A percentile compares a stretch with the other conserved stretches of the same genome.
phyloP scores from a whole-genome alignment of 1,284 basidiomycete species.

The Exobasidium cylindrosporum region DNA sequence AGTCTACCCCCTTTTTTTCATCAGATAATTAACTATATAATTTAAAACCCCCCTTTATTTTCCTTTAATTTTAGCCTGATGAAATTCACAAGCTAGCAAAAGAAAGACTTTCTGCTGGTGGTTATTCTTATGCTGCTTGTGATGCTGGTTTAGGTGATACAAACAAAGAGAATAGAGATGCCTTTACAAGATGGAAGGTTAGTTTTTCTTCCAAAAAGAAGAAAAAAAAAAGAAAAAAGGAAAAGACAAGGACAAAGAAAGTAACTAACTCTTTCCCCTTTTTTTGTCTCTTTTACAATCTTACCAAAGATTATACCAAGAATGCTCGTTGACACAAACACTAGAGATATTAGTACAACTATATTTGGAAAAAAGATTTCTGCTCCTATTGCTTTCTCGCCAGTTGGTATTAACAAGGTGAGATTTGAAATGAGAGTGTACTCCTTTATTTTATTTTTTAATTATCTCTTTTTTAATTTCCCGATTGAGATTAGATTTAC shows the following conservation, averaged over 20 bases:
- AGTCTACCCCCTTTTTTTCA: no score
- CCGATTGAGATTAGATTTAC: conserved; percentile 58
- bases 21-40: not conserved
- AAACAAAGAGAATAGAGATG: conserved; percentile 61
- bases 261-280: not conserved
- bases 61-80: conserved; percentile 57
- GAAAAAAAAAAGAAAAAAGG: conserved; percentile 69
- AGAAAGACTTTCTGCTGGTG: conserved; percentile 61
- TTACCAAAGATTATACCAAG: not conserved
- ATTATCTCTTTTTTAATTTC: not conserved
- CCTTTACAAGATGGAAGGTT: conserved; percentile 26
- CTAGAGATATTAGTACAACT: conserved; percentile 63
- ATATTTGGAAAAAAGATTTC: conserved; percentile 68
- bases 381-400: conserved; percentile 68
- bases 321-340: conserved; percentile 60
- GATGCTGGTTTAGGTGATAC: conserved; percentile 64
- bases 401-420: conserved; percentile 69
- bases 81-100: conserved; percentile 61
- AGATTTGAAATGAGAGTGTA: not conserved
- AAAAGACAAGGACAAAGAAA: no score
- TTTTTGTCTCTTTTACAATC: not conserved
- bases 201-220: conserved; percentile 69
- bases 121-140: conserved; percentile 63
- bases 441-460: not conserved
- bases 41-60: conserved; percentile 37